Evolutionary conservation across 495 filamentous ascomycete species (phyloP), one percentile per base, ranked within the genome.

Genomic region (Penicillium cataractarum): DNA sequence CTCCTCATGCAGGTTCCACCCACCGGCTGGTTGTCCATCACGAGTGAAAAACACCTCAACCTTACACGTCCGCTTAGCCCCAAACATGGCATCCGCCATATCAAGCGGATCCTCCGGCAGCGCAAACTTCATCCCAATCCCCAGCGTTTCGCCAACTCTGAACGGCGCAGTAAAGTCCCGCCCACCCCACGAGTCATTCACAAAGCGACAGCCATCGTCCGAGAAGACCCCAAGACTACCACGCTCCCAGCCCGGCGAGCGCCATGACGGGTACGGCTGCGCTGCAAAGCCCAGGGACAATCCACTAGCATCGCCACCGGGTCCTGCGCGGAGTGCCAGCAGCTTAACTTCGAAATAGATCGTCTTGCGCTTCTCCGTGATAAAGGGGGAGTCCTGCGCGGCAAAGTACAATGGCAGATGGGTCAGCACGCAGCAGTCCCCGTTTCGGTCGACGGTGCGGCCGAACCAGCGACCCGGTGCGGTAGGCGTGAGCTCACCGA

Each of bases 201-300:
- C 82, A 72, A 91, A 98, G 65, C 86, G 83, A 66, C 90, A 87
- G 12, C 94, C 94, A 73, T 98, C 94, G 71, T 98, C 94, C 3
- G 90, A 90, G 66, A 97, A 95, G 12, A 97, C 88, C 7, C 84
- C 94, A n/a, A 97, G 69, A 49, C 88, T 90, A 2, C 85, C 93
- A 31, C 93, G 80, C 70, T 98, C 89, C 94, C 94, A 97, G 2
- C 94, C 94, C 0, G 94, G 94, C 58, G 95, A 84, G 44, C 94
- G 85, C 83, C 92, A 97, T 0, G 84, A 81, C 0, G 94, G 94
- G 74, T 96, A 97, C 21, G 94, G 94, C 51, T 87, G 84, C 1
- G 90, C 92, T 1, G 79, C 78, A 75, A 88, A 97, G 5, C 94
- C 94, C 9, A 98, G 73, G 0, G 92, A 87, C 13, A 97, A 74